Evolutionary conservation across 2,329 filamentous ascomycete species (phyloP).

Genomic region (Ophiostoma himal-ulmi): DNA sequence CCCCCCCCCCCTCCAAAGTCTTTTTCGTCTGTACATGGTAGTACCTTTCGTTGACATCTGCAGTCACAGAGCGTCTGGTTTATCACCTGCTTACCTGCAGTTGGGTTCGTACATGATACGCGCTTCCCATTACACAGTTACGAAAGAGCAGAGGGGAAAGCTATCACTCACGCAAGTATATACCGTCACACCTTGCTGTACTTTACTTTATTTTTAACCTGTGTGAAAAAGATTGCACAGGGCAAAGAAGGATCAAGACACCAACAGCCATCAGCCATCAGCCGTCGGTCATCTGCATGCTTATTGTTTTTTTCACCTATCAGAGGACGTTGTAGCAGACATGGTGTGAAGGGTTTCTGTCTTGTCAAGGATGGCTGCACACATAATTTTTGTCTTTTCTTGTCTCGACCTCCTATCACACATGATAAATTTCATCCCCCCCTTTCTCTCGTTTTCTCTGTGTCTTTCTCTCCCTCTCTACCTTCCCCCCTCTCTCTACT

Average conservation of each 20-base stretch:
- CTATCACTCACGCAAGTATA: neutral
- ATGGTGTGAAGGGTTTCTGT: neutral
- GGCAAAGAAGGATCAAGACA: neutral
- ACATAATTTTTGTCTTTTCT: neutral
- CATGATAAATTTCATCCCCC: neutral
- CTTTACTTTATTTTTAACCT: neutral
- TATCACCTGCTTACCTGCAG: neutral
- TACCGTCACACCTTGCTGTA: neutral
- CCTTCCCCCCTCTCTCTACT: neutral
- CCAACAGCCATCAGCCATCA: neutral
- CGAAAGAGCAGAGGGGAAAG: neutral
- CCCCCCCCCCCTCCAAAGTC: too few relatives aligned
- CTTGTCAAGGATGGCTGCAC: neutral
- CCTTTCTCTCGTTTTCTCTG: too few relatives aligned
- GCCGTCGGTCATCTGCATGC: neutral
- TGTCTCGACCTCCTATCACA: neutral
- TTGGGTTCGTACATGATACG: neutral
- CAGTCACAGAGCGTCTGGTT: neutral
- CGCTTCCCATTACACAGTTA: neutral
- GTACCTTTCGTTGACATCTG: neutral
- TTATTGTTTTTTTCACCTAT: neutral
- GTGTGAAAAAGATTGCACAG: neutral
- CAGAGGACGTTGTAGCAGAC: neutral
- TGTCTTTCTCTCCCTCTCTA: neutral
- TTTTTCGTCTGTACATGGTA: neutral